These are phyloP conservation scores for Bonnemaisonia californica DNA, from an alignment of 31 red algal species.

Conservation along the genomic window DNA sequence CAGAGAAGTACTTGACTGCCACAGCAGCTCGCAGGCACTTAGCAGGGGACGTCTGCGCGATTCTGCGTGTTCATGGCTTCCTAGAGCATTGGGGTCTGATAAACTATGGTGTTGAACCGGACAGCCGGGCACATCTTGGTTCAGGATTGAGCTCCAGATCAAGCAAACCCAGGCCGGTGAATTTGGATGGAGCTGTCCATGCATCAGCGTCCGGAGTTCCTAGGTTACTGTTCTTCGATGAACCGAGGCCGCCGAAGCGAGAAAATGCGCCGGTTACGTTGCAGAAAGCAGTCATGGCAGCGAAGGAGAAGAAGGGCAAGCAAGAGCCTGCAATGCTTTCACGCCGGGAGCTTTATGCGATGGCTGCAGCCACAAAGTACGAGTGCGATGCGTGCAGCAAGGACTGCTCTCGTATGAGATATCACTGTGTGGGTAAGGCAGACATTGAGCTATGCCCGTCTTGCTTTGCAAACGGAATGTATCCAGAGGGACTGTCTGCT, in stretches of 20 bases:
- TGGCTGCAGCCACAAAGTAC: conserved; percentile 63
- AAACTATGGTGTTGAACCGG: conserved; percentile 85
- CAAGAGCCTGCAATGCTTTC: conserved; percentile 36
- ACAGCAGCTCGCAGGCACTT: conserved; percentile 70
- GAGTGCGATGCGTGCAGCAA: conserved; percentile 76
- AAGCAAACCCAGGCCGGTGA: conserved; percentile 36
- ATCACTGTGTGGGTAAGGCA: conserved; percentile 72
- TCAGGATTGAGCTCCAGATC: conserved; percentile 39
- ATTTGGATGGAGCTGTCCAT: conserved; percentile 34
- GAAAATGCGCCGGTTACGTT: conserved; percentile 32
- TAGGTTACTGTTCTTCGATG: conserved; percentile 70
- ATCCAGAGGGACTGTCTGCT: conserved; percentile 62
- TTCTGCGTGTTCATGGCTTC: conserved; percentile 85
- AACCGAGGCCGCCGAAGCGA: conserved; percentile 46
- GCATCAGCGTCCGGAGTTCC: conserved; percentile 43
- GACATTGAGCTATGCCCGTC: conserved; percentile 91
- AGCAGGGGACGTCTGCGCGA: conserved; percentile 85
- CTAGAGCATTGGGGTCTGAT: conserved; percentile 95
- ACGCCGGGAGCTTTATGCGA: conserved; percentile 53
- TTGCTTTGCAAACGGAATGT: conserved; percentile 85
- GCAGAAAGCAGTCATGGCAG: conserved; percentile 46
- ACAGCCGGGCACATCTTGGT: conserved; percentile 65
- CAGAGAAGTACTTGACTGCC: conserved; percentile 78
- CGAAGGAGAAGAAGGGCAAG: conserved; percentile 36
- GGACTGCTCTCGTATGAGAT: conserved; percentile 83